Conservation (phyloP, 31 red algal species). For the Odonthalia washingtoniensis region DNA sequence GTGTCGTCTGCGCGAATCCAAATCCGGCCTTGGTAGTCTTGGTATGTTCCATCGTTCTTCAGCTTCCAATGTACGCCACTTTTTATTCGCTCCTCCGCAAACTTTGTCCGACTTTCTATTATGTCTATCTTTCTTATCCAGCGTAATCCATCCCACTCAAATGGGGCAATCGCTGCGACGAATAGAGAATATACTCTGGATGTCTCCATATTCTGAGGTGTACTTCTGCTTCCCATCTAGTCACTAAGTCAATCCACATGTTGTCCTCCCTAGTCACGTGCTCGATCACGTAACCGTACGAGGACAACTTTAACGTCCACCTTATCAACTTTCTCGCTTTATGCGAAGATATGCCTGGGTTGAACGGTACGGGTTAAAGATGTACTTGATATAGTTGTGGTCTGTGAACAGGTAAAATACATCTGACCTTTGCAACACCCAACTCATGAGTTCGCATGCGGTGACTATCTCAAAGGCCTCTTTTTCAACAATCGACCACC, state of each 20-base stretch:
- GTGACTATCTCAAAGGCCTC: neutral
- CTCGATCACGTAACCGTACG: conserved; percentile 5
- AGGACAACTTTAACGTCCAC: neutral
- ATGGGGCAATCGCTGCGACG: too few species aligned
- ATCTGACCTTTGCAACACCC: neutral
- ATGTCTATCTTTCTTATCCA: too few species aligned
- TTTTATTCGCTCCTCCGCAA: neutral
- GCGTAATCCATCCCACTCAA: too few species aligned
- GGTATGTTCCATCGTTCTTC: neutral
- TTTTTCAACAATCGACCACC: conserved; percentile 12
- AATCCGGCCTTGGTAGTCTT: conserved; percentile 11
- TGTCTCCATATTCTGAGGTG: too few species aligned
- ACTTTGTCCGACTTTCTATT: neutral
- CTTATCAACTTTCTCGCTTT: neutral
- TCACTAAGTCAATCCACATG: neutral
- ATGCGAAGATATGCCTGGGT: neutral
- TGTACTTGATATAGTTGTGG: conserved; percentile 9
- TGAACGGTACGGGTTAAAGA: neutral
- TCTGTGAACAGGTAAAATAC: neutral
- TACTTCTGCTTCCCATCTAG: too few species aligned
- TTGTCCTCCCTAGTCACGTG: conserved; percentile 2
- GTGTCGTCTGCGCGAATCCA: neutral
- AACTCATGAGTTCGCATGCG: neutral
- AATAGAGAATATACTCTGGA: too few species aligned
- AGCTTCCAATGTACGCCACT: neutral